Conservation (phyloP, 345 rosid genomes). For the thale cress (Arabidopsis thaliana) region TAIR10.1 NC_003070.9:29665501-29666000, state of each 20-base stretch:
- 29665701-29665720: background rate
- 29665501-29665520: slow-evolving; percentile 64
- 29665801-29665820: slow-evolving; percentile 43
- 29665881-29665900: slow-evolving; percentile 38
- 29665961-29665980: slow-evolving; percentile 66
- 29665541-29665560: slow-evolving; percentile 59
- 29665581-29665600: slow-evolving; percentile 76
- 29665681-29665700: background rate
- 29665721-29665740: no score
- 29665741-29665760: background rate
- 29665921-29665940: slow-evolving; percentile 64
- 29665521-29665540: slow-evolving; percentile 90
- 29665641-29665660: background rate
- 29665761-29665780: slow-evolving; percentile 67
- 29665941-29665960: slow-evolving; percentile 71
- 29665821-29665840: slow-evolving; percentile 62
- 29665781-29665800: slow-evolving; percentile 30
- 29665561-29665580: slow-evolving; percentile 77
- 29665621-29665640: slow-evolving; percentile 13
- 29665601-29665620: slow-evolving; percentile 27
- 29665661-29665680: background rate
- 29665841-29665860: slow-evolving; percentile 1
- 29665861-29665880: slow-evolving; percentile 16
- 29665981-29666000: slow-evolving; percentile 79
- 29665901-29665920: slow-evolving; percentile 39